Evolutionary conservation across 441 rosid species (phyloP).

Genomic region (Capsella rubella): DNA sequence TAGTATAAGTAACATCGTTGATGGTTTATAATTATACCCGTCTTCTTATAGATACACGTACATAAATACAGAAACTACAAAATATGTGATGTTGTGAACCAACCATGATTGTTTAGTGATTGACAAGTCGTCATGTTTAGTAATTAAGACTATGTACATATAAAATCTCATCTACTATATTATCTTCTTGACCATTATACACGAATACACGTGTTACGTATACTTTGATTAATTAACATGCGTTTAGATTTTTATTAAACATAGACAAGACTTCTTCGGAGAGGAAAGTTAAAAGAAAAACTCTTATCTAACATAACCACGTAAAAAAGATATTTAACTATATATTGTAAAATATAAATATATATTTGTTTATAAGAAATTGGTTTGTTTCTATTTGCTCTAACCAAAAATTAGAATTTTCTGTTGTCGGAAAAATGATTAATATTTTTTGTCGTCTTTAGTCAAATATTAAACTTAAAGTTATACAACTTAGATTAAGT

Average conservation of each 20-base stretch:
- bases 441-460: not conserved
- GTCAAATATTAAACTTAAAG: not conserved
- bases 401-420: not conserved
- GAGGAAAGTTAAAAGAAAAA: too few relatives aligned
- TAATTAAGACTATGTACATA: not conserved
- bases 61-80: not conserved
- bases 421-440: not conserved
- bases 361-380: not conserved
- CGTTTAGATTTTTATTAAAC: not conserved
- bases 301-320: not conserved
- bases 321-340: not conserved
- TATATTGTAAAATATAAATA: not conserved
- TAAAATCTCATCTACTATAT: not conserved
- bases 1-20: conserved; percentile 5
- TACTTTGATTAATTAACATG: not conserved
- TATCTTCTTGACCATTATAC: not conserved
- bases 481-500: too few relatives aligned
- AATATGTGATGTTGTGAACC: too few relatives aligned
- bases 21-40: not conserved
- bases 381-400: not conserved
- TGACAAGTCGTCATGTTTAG: not conserved
- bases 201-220: not conserved
- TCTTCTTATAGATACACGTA: not conserved
- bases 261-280: not conserved
- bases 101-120: not conserved